phyloP scores from a whole-genome alignment of 306 rosid species.

The Acacia acuminata region DNA sequence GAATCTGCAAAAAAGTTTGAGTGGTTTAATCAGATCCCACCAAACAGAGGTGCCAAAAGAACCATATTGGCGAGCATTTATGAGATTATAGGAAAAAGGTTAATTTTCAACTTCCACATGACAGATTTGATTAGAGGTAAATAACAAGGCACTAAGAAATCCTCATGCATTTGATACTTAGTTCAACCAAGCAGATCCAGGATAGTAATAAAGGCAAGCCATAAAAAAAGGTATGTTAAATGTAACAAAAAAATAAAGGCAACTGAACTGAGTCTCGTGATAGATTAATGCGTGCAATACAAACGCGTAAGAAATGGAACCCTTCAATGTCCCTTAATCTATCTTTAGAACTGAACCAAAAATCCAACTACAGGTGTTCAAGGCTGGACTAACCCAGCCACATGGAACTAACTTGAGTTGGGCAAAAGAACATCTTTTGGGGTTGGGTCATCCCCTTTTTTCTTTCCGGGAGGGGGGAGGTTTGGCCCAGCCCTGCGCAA shows the following conservation, averaged over 20 bases:
- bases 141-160: background rate
- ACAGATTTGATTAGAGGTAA: background rate
- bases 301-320: background rate
- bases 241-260: conserved; percentile 11
- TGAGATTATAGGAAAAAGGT: conserved; percentile 18
- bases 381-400: background rate
- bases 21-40: conserved; percentile 25
- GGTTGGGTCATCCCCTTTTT: background rate
- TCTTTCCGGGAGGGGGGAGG: too few relatives aligned
- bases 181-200: conserved; percentile 2
- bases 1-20: conserved; percentile 58
- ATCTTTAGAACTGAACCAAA: background rate
- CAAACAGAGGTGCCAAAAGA: conserved; percentile 24
- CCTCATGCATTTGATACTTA: background rate
- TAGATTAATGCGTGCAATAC: background rate
- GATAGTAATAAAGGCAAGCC: background rate
- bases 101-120: conserved; percentile 12
- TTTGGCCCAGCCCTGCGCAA: background rate
- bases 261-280: conserved; percentile 14
- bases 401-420: background rate
- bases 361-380: background rate
- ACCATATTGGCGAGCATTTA: conserved; percentile 18
- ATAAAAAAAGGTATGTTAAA: background rate
- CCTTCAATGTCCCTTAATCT: background rate
- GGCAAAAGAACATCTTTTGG: background rate